Evolutionary conservation across 768 basidiomycete species (phyloP).

Genomic region (Tylopilus cervinicoccineus): DNA sequence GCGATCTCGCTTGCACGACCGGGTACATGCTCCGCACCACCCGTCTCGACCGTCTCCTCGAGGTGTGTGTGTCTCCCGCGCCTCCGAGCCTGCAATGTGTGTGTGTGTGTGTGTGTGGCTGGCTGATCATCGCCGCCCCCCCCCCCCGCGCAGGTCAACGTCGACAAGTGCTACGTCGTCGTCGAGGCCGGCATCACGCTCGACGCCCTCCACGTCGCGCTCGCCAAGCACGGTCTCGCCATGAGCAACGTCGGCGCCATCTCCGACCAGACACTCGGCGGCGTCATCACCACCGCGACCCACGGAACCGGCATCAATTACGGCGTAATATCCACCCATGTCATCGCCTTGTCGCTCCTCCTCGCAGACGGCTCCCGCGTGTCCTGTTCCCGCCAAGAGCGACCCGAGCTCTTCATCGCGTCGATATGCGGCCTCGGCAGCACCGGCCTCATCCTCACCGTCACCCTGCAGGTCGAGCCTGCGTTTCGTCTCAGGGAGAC

Average conservation of each 20-base stretch:
- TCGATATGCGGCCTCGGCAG: conserved; percentile 88
- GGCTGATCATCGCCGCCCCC: not conserved
- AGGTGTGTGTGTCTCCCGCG: too few species aligned
- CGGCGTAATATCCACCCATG: conserved; percentile 79
- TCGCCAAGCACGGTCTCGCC: conserved; percentile 67
- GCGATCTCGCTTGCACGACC: conserved; percentile 87
- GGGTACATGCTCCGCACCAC: conserved; percentile 84
- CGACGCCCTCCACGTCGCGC: conserved; percentile 62
- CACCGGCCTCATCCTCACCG: conserved; percentile 81
- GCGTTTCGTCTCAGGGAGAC: conserved; percentile 79
- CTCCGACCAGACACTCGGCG: conserved; percentile 92
- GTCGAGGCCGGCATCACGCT: conserved; percentile 81
- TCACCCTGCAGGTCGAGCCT: conserved; percentile 75
- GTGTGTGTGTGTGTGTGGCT: conserved; percentile 56
- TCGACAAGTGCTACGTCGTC: conserved; percentile 59
- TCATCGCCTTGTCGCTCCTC: conserved; percentile 70
- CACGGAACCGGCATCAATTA: conserved; percentile 86
- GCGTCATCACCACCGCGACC: conserved; percentile 89
- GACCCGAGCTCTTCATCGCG: conserved; percentile 79
- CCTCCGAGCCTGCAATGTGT: too few species aligned
- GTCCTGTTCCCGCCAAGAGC: conserved; percentile 58
- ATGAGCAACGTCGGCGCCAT: conserved; percentile 95
- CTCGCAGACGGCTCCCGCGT: conserved; percentile 72
- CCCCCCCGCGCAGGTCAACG: conserved; percentile 52
- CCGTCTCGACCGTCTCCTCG: conserved; percentile 64